phyloP scores from a whole-genome alignment of 164 flowering plant species.

The Sextonia rubra region DNA sequence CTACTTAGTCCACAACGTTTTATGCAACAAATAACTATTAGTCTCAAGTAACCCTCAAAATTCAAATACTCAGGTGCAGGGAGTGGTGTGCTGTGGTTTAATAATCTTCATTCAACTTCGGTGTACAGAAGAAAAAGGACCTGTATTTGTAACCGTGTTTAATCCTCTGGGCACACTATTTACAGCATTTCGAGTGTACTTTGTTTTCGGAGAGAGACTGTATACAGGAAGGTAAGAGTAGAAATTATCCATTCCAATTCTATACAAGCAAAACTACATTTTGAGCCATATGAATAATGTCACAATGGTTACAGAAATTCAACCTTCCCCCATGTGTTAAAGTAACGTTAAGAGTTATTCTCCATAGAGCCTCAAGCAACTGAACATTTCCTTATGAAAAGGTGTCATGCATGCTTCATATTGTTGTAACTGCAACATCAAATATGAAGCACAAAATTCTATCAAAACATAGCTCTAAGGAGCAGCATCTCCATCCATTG shows the following conservation, averaged over 20 bases:
- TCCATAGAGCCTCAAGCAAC: too few species aligned
- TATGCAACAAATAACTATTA: neutral
- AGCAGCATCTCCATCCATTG: too few species aligned
- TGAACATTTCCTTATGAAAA: too few species aligned
- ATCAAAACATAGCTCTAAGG: too few species aligned
- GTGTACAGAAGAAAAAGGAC: constrained; percentile 72
- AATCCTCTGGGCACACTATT: constrained; percentile 66
- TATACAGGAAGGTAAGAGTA: constrained; percentile 58
- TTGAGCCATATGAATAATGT: too few species aligned
- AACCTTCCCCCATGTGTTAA: too few species aligned
- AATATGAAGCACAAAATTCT: too few species aligned
- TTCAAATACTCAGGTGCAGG: constrained; percentile 39
- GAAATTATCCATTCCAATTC: neutral
- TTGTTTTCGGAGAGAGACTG: constrained; percentile 59
- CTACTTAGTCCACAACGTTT: neutral
- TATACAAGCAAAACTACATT: too few species aligned
- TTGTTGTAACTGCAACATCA: too few species aligned
- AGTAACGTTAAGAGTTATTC: too few species aligned
- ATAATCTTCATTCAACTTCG: constrained; percentile 56
- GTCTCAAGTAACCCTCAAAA: constrained; percentile 3
- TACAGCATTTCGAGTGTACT: constrained; percentile 61
- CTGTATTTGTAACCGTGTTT: constrained; percentile 85
- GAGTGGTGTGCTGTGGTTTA: constrained; percentile 57
- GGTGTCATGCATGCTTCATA: too few species aligned
- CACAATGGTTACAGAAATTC: too few species aligned